These are phyloP conservation scores for Fonsecaea multimorphosa DNA, from an alignment of 2,329 filamentous ascomycete genomes.

Conservation along the genomic window DNA sequence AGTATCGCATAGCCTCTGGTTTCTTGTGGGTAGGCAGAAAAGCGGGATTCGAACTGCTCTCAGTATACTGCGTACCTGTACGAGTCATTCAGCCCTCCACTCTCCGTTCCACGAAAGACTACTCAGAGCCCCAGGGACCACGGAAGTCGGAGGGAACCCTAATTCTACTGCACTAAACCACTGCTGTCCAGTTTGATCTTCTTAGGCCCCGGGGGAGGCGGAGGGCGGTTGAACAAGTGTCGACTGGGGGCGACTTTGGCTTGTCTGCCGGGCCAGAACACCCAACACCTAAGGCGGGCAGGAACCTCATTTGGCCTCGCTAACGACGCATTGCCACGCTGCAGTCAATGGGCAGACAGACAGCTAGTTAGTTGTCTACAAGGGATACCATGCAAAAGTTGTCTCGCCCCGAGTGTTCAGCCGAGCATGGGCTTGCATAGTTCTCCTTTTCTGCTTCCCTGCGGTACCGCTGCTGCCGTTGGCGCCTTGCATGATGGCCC, in stretches of 20 bases:
- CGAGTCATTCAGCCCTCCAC: neutral
- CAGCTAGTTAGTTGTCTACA: neutral
- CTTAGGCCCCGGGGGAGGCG: neutral
- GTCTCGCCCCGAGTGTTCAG: neutral
- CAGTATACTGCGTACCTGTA: neutral
- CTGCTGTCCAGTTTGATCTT: neutral
- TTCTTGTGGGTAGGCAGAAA: neutral
- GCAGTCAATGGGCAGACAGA: neutral
- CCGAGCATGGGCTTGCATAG: neutral
- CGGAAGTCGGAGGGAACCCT: slow-evolving; percentile 5
- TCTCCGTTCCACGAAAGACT: neutral
- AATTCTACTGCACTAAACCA: neutral
- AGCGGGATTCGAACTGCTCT: neutral
- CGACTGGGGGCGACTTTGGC: neutral
- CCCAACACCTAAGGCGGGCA: neutral
- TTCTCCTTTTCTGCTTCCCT: neutral
- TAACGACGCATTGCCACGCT: neutral
- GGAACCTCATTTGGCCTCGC: neutral
- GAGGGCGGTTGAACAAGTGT: neutral
- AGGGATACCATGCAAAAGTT: neutral
- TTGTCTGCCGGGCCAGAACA: neutral
- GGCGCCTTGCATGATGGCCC: neutral
- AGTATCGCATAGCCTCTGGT: neutral
- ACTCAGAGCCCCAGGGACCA: neutral
- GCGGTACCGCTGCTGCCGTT: neutral